Base-by-base conservation (phyloP, 805 yeast species). In the Naumovozyma castellii region DNA sequence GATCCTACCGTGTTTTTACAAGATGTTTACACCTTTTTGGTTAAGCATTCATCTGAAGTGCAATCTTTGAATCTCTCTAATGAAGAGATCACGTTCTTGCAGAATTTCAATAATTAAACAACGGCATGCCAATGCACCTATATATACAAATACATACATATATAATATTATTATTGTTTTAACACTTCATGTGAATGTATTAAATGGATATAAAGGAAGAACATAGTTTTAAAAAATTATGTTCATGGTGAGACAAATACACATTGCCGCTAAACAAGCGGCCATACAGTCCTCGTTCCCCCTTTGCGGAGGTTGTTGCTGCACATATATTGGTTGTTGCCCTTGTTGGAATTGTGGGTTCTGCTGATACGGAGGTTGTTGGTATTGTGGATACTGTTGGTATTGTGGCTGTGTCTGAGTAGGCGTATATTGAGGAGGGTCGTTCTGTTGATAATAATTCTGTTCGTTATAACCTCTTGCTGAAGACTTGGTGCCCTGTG, bases 211-310 rank as follows among this genome's bases (percentile, higher is more conserved):
- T n/a, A 6, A 22, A 22, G 10, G 10, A 22, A 22, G 27, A 6
- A 22, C 9, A 22, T 22, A 22, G 27, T 32, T 14, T 33, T 34
- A 71, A 45, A 69, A 65, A n/a, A 72, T 33, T 36, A 72, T 69
- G 49, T 72, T 76, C 39, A 73, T 49, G 14, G 76, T 67, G 50
- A 74, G 72, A 49, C 76, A 72, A 41, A 72, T 42, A 66, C 77
- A 72, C 53, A 72, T 39, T 28, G 71, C 75, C 17, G 71, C 75
- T 35, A 72, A 52, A 58, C 75, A 71, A 13, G 69, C 77, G 48
- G 66, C 57, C 43, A 69, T 56, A 54, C 77, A 73, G 42, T 60
- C 69, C 12, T 52, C 51, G 41, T 59, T 60, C 36, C 57, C 59
- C 17, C 49, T 47, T 13, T 46, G 42, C 25, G 51, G 62, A 3